A percentile compares a stretch with the other conserved stretches of the same genome.
Conservation (phyloP, 1,284 basidiomycete genomes). For the Earliella scabrosa region DNA sequence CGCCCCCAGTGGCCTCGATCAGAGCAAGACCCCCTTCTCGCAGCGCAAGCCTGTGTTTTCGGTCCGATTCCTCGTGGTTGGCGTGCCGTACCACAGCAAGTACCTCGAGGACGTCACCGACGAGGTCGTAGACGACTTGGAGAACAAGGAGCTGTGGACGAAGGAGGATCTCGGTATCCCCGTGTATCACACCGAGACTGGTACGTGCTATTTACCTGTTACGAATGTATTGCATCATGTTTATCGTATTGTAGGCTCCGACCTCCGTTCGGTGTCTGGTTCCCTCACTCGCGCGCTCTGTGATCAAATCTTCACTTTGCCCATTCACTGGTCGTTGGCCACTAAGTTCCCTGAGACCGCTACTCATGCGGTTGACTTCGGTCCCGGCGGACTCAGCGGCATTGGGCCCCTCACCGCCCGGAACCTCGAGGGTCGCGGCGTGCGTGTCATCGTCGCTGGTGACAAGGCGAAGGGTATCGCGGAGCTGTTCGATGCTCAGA, state of each 20-base stretch:
- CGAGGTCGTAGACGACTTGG: slow-evolving; percentile 79
- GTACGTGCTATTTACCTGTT: slow-evolving; percentile 47
- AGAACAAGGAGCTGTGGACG: slow-evolving; percentile 83
- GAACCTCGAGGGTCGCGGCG: slow-evolving; percentile 92
- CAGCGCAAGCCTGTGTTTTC: slow-evolving; percentile 96
- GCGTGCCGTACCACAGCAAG: slow-evolving; percentile 93
- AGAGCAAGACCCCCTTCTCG: slow-evolving; percentile 92
- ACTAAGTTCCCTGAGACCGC: slow-evolving; percentile 88
- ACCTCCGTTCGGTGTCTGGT: slow-evolving; percentile 68
- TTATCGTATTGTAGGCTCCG: slow-evolving; percentile 62
- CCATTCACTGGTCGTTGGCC: slow-evolving; percentile 93
- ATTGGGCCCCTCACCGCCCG: slow-evolving; percentile 91
- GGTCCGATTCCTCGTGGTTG: slow-evolving; percentile 92
- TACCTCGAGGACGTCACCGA: slow-evolving; percentile 84
- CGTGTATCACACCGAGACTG: slow-evolving; percentile 92
- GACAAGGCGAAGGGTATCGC: slow-evolving; percentile 86
- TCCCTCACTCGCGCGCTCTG: slow-evolving; percentile 85
- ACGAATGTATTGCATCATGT: slow-evolving; percentile 18
- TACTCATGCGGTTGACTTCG: slow-evolving; percentile 96
- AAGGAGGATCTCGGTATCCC: slow-evolving; percentile 77
- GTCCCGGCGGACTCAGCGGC: slow-evolving; percentile 92
- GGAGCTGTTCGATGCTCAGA: slow-evolving; percentile 78
- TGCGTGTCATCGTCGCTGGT: slow-evolving; percentile 86
- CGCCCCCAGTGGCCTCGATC: slow-evolving; percentile 87
- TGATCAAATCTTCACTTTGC: slow-evolving; percentile 91